phyloP scores from a whole-genome alignment of 768 basidiomycete genomes.

The Lactifluus echinatus region DNA sequence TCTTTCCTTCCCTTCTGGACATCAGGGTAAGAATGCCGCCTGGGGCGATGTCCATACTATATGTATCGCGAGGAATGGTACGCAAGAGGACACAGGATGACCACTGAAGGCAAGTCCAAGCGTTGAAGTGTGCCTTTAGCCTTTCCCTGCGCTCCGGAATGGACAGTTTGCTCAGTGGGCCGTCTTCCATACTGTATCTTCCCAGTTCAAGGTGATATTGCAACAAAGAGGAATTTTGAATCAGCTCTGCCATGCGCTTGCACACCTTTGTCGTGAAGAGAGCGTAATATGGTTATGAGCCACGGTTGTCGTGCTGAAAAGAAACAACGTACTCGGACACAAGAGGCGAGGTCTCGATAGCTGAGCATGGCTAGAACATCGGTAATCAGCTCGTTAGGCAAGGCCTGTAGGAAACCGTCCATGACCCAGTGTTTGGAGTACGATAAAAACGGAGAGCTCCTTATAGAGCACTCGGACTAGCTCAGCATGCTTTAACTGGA shows the following conservation, averaged over 20 bases:
- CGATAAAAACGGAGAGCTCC: no score
- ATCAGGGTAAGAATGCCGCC: constrained; percentile 5
- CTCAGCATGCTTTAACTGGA: no score
- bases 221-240: not conserved
- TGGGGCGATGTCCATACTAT: not conserved
- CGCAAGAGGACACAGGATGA: not conserved
- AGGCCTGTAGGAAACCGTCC: not conserved
- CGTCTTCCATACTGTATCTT: not conserved
- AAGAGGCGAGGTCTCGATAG: not conserved
- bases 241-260: not conserved
- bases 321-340: not conserved
- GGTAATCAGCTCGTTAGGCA: not conserved
- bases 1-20: not conserved
- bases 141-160: constrained; percentile 3
- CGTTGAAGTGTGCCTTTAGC: not conserved
- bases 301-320: not conserved
- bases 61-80: not conserved
- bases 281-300: not conserved
- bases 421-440: not conserved
- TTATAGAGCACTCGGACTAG: no score
- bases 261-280: constrained; percentile 2
- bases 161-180: not conserved
- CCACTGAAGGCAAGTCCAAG: not conserved
- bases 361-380: not conserved
- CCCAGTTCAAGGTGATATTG: constrained; percentile 4